Evolutionary conservation across 805 yeast genomes (phyloP), one percentile per base, ranked within the genome.

Genomic region (Blastobotrys peoriensis): DNA sequence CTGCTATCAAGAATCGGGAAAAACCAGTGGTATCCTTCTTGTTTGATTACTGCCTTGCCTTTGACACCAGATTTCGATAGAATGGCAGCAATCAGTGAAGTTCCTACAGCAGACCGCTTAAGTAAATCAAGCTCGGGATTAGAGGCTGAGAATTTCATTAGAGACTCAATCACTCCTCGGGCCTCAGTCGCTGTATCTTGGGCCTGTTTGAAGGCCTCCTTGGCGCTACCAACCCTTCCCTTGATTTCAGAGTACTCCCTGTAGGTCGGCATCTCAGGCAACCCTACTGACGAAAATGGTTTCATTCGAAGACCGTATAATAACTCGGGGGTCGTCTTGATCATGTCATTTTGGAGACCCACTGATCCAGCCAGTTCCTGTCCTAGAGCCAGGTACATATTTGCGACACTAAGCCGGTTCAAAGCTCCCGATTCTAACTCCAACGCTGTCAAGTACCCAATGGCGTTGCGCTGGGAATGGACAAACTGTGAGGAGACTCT

Each of bases 211-310:
- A 19, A 18, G 23, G 28, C 30, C 33, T 21, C 28, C n/a, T 5
- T 8, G 22, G 17, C 35, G 36, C 5, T 53, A 16, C 40, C 47
- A 5, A 59, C 45, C 4, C 43, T 40, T 17, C 38, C 27, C 46
- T 42, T 38, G 13, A 16, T 21, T 5, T 3, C 36, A 3, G 15
- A 18, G n/a, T 39, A 61, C 18, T 71, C 71, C 10, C 56, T 62
- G 52, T 64, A 80, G 0, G 68, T 58, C 2, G 91, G 88, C 35
- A 77, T 55, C 22, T 70, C 73, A 1, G 96, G 96, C 8, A 79
- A 78, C 0, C 94, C 95, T 17, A 88, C 82, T 0, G 87, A 75
- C 18, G 82, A 75, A 66, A 83, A 86, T 3, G 93, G 79, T 60
- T 86, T 87, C 75, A 86, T 73, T 52, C 95, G 75, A 38, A 87